These are phyloP conservation scores for Lepiota venenata DNA, from an alignment of 768 basidiomycete genomes.

Conservation along the genomic window DNA sequence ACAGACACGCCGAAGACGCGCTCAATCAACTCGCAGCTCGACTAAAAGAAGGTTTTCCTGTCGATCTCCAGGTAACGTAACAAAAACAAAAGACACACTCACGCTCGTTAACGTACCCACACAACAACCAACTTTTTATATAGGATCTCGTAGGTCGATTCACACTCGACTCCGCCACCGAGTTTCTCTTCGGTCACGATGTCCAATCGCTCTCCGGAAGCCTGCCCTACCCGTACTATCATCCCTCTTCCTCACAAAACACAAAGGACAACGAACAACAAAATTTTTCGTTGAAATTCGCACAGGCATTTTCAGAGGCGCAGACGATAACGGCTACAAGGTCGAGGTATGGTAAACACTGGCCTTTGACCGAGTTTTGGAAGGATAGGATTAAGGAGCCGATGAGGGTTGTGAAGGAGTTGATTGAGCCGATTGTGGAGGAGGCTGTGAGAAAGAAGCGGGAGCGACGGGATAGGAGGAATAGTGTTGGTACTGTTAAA, in stretches of 20 bases:
- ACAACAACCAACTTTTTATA: too few species aligned
- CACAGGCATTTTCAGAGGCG: conserved; percentile 34
- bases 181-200: conserved; percentile 51
- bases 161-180: conserved; percentile 59
- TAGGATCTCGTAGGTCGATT: conserved; percentile 46
- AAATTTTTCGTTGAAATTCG: conserved; percentile 23
- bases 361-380: conserved; percentile 46
- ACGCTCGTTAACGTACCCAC: too few species aligned
- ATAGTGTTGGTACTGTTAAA: conserved; percentile 3
- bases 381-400: conserved; percentile 33
- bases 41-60: conserved; percentile 39
- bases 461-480: conserved; percentile 17
- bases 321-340: conserved; percentile 30
- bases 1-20: conserved; percentile 46
- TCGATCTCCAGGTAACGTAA: conserved; percentile 55
- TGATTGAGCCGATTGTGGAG: conserved; percentile 45
- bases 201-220: conserved; percentile 27
- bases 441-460: conserved; percentile 34
- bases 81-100: too few species aligned
- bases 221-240: conserved; percentile 19
- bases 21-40: conserved; percentile 42
- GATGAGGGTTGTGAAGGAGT: conserved; percentile 38
- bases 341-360: conserved; percentile 32
- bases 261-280: conserved; percentile 12
- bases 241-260: conserved; percentile 4